Percentiles rank a stretch among this genome's conserved stretches.
phyloP scores from a whole-genome alignment of 768 basidiomycete genomes.

The Lactifluus echinatus region DNA sequence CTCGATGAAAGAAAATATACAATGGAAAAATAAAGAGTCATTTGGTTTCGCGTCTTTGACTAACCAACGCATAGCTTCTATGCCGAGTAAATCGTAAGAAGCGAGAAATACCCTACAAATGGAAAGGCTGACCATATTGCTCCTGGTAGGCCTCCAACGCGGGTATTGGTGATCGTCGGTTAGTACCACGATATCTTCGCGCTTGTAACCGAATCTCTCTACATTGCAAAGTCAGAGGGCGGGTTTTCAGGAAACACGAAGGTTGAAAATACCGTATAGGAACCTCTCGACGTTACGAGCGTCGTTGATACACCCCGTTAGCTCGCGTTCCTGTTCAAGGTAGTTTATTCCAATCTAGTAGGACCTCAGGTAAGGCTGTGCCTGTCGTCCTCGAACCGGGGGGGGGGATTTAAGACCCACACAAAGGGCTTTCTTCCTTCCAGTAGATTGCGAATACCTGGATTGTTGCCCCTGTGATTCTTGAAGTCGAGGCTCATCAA shows the following conservation, averaged over 20 bases:
- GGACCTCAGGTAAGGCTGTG: not conserved
- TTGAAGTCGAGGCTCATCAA: conserved; percentile 37
- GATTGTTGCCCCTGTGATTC: conserved; percentile 32
- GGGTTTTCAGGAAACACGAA: not conserved
- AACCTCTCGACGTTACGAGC: conserved; percentile 45
- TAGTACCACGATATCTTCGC: conserved; percentile 50
- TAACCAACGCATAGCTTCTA: conserved; percentile 52
- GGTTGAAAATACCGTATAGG: conserved; percentile 28
- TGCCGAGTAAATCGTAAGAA: conserved; percentile 15
- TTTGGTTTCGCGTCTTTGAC: conserved; percentile 44
- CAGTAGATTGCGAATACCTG: conserved; percentile 51
- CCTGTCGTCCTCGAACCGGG: not conserved
- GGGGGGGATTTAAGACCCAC: conserved; percentile 31
- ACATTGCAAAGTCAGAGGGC: not conserved
- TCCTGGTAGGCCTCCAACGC: conserved; percentile 40
- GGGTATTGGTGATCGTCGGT: conserved; percentile 41
- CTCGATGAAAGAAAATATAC: conserved; percentile 21
- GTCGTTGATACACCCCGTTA: conserved; percentile 54
- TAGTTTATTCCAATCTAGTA: conserved; percentile 49
- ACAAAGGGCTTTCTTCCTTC: conserved; percentile 45
- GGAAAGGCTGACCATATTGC: conserved; percentile 37
- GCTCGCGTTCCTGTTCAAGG: conserved; percentile 32
- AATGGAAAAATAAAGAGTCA: conserved; percentile 48
- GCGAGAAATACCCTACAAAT: not conserved
- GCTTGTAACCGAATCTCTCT: conserved; percentile 39